Percentiles rank a stretch among this genome's conserved stretches.
phyloP scores from a whole-genome alignment of 306 rosid genomes.

The Cicer yamashitae region DNA sequence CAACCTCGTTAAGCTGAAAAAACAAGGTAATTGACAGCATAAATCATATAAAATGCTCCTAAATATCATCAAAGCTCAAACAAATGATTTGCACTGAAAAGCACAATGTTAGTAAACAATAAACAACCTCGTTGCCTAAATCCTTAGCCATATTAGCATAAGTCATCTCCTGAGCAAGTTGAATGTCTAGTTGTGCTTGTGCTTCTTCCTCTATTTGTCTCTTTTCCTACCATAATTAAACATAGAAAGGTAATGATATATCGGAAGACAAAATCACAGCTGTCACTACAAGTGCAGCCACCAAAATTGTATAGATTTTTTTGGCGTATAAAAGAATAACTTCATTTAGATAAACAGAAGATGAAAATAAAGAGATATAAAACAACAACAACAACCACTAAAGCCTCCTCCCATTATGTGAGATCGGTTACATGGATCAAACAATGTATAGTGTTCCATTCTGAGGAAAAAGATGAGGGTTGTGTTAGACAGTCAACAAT shows the following conservation, averaged over 20 bases:
- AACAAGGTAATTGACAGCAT: conserved; percentile 43
- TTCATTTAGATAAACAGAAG: conserved; percentile 16
- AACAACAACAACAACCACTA: neutral
- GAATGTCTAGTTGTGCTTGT: conserved; percentile 62
- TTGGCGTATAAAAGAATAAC: conserved; percentile 1
- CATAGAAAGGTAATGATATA: conserved; percentile 23
- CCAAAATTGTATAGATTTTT: conserved; percentile 2
- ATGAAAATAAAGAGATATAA: neutral
- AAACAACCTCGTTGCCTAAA: conserved; percentile 66
- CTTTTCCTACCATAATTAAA: conserved; percentile 61
- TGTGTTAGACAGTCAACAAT: conserved; percentile 1
- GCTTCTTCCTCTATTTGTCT: conserved; percentile 70
- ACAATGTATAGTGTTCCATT: neutral
- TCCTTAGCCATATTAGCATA: conserved; percentile 80
- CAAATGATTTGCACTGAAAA: conserved; percentile 34
- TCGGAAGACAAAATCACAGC: neutral
- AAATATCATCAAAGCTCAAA: conserved; percentile 23
- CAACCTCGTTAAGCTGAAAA: conserved; percentile 72
- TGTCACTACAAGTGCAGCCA: conserved; percentile 5
- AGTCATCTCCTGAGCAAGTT: conserved; percentile 72
- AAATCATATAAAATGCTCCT: conserved; percentile 27
- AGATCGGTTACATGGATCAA: neutral
- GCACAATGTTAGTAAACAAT: conserved; percentile 41
- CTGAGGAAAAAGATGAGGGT: neutral
- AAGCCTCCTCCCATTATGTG: conserved; percentile 8